Conservation (phyloP, 2,329 filamentous ascomycete species). For the Cordyceps militaris region DNA sequence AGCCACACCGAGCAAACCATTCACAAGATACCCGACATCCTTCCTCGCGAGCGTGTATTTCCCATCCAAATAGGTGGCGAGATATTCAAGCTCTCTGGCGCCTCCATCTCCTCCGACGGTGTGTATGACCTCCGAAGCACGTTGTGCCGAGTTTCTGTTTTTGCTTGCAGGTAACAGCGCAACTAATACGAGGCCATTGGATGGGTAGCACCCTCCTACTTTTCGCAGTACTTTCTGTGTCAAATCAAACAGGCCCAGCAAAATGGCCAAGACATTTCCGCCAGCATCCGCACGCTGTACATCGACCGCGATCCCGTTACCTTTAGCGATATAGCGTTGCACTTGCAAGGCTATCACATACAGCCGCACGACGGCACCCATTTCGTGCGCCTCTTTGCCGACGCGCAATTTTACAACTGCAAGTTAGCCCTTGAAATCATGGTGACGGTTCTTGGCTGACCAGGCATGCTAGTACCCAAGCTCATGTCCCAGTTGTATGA, state of each 20-base stretch:
- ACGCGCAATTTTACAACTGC: conserved; percentile 91
- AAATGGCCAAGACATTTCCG: conserved; percentile 44
- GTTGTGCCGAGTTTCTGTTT: not conserved
- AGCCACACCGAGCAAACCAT: conserved; percentile 25
- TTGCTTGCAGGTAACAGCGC: not conserved
- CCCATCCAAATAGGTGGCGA: conserved; percentile 68
- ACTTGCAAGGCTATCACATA: conserved; percentile 89
- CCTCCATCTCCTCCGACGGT: conserved; percentile 68
- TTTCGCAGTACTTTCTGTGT: conserved; percentile 86
- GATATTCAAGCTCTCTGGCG: conserved; percentile 66
- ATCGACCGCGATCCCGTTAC: conserved; percentile 90
- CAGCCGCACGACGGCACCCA: conserved; percentile 73
- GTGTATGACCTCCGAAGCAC: conserved; percentile 24
- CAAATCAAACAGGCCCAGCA: conserved; percentile 62
- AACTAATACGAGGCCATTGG: not conserved
- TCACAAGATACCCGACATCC: conserved; percentile 46
- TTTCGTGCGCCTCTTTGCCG: conserved; percentile 87
- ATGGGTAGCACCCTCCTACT: conserved; percentile 83
- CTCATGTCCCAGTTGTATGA: conserved; percentile 87
- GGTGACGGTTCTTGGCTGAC: not conserved
- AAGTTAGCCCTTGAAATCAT: conserved; percentile 27
- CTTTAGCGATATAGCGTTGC: conserved; percentile 81
- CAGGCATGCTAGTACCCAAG: conserved; percentile 58
- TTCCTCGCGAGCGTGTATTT: conserved; percentile 67
- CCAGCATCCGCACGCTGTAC: conserved; percentile 70